Conservation (phyloP, 768 basidiomycete species). For the Leccinum olivaceopallidum region DNA sequence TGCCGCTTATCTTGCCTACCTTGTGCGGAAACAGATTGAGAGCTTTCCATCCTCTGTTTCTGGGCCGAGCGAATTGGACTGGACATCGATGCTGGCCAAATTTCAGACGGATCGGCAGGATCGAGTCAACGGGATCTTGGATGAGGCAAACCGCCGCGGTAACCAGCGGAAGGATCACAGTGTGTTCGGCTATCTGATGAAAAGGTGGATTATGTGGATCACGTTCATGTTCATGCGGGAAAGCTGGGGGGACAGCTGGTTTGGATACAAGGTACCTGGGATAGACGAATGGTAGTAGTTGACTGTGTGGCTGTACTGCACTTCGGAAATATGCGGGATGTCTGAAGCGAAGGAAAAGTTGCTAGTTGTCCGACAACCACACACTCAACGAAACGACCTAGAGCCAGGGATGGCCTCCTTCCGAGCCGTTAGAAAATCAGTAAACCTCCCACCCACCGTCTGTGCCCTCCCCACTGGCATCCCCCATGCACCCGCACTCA, state of each 20-base stretch:
- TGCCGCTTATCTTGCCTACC: constrained; percentile 31
- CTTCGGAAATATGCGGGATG: constrained; percentile 40
- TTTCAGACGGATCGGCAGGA: constrained; percentile 28
- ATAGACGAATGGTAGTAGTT: constrained; percentile 22
- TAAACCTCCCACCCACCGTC: constrained; percentile 81
- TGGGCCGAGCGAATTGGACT: constrained; percentile 4
- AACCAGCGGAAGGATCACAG: constrained; percentile 23
- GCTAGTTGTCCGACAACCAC: background rate
- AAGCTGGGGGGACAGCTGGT: constrained; percentile 32
- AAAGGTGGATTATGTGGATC: constrained; percentile 29
- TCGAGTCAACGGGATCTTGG: constrained; percentile 28
- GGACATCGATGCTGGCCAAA: constrained; percentile 18
- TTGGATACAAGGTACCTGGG: constrained; percentile 31
- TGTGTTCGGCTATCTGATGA: constrained; percentile 19
- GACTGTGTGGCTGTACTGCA: constrained; percentile 32
- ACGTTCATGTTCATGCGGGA: constrained; percentile 24
- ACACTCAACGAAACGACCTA: background rate
- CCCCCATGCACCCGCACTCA: constrained; percentile 73
- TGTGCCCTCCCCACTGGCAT: constrained; percentile 78
- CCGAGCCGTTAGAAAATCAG: constrained; percentile 76
- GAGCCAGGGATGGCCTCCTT: constrained; percentile 57
- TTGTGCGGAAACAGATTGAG: constrained; percentile 20
- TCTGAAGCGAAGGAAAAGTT: constrained; percentile 4
- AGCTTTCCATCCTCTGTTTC: background rate
- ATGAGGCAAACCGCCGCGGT: constrained; percentile 30